A percentile compares a stretch with the other conserved stretches of the same genome.
Conservation (phyloP, 1,284 basidiomycete species). For the Erythrobasidium hasegawianum region DNA sequence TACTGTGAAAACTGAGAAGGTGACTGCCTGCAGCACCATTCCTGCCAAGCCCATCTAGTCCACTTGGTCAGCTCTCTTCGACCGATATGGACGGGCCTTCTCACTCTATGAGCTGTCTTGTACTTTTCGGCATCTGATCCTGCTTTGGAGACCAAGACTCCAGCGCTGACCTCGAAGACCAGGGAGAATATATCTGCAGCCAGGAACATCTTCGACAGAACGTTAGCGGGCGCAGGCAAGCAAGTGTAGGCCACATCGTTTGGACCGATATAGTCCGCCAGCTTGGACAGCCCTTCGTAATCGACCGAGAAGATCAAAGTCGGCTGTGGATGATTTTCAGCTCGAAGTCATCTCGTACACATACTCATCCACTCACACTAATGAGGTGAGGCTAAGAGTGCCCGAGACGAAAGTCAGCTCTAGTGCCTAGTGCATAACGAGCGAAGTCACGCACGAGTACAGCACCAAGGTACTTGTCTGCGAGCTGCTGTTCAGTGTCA, state of each 20-base stretch:
- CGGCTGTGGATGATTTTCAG: not conserved
- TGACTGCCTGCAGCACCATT: conserved; percentile 1
- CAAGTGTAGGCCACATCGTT: not conserved
- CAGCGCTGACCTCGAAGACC: conserved; percentile 2
- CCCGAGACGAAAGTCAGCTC: not conserved
- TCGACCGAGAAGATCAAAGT: not conserved
- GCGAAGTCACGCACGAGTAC: not conserved
- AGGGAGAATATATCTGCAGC: not conserved
- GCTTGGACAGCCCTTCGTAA: conserved; percentile 3
- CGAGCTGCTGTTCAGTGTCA: not conserved
- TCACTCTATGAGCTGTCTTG: not conserved
- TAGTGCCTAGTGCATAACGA: too few relatives aligned
- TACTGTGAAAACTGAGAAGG: not conserved
- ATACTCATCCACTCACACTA: not conserved
- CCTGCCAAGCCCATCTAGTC: not conserved
- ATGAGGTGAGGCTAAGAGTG: not conserved
- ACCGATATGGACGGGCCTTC: not conserved
- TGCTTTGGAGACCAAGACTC: not conserved
- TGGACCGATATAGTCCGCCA: not conserved
- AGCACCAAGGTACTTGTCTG: not conserved
- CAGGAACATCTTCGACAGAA: not conserved
- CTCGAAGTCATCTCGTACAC: not conserved
- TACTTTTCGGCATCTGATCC: not conserved
- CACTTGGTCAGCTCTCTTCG: not conserved
- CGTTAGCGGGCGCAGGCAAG: not conserved